A percentile compares a stretch with the other conserved stretches of the same genome.
phyloP scores from a whole-genome alignment of 345 rosid genomes.

The Acer saccharum region DNA sequence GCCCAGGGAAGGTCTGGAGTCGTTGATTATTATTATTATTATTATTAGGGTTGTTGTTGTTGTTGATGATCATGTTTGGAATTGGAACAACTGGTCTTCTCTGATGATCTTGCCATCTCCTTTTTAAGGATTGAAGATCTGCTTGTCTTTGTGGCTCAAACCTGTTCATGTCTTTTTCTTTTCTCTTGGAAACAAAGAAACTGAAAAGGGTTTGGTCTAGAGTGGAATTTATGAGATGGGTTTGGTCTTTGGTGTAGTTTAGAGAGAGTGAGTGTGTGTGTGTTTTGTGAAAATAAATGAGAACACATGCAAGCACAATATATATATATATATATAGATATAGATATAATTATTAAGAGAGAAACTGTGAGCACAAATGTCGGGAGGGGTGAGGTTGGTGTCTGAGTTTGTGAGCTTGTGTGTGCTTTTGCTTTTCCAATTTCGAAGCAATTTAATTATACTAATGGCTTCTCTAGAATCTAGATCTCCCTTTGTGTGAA shows the following conservation, averaged over 20 bases:
- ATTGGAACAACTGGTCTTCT: constrained; percentile 1
- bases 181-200: constrained; percentile 18
- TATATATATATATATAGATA: background rate
- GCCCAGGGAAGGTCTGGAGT: constrained; percentile 34
- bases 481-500: background rate
- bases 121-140: constrained; percentile 38
- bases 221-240: constrained; percentile 14
- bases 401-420: constrained; percentile 7
- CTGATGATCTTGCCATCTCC: constrained; percentile 40
- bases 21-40: constrained; percentile 15
- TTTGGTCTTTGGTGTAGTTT: constrained; percentile 31
- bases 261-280: constrained; percentile 11
- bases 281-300: constrained; percentile 6
- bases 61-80: constrained; percentile 23
- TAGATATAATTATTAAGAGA: no score
- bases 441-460: constrained; percentile 14
- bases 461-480: background rate
- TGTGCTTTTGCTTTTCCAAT: constrained; percentile 8
- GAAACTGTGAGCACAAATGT: constrained; percentile 29
- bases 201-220: constrained; percentile 32
- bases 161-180: constrained; percentile 37
- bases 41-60: constrained; percentile 28
- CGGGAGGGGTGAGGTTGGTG: constrained; percentile 30
- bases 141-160: constrained; percentile 50
- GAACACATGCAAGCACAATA: constrained; percentile 18